Base-by-base conservation (phyloP, 192 early-diverging fungal genomes). In the Globomyces pollinis-pini region DNA sequence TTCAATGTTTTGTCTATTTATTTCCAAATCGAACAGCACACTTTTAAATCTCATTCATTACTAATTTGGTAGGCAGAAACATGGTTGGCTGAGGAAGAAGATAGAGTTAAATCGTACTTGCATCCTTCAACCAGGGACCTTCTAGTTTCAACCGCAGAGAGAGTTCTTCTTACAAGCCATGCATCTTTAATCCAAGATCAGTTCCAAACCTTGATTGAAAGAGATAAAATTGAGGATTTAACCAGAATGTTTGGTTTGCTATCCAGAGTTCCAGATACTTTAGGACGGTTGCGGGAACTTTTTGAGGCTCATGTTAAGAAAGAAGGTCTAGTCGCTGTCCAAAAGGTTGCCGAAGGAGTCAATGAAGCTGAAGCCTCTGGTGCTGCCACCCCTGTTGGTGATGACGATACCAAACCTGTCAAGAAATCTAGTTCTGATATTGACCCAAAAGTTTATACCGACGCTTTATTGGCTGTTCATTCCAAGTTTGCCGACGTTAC, bases 181-280 rank as follows among this genome's bases (percentile, higher is more conserved):
- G 79, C 84, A n/a, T 76, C 83, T 7, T 78, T 73, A 6, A 87
- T 99, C 38, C 88, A 85, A 70, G 84, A 88, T 39, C 91, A 96
- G 69, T 99, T 99, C 72, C 82, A 88, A 62, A 83, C 79, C 30
- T 78, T 99, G 66, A 77, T 99, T 30, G 86, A 88, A 68, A 70
- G 85, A 57, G 89, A 94, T 59, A 88, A 91, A 59, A 76, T 86
- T 59, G 91, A 93, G 32, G 91, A 96, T 67, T 71, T 98, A 34
- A 79, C 74, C 59, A 82, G 91, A 26, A 88, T 98, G 88, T 96
- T 90, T 56, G 72, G 73, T 3, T 79, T 99, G 44, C 62, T 74
- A 12, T 69, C 71, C 21, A 88, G 92, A 9, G 85, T 94, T 41
- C 84, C 85, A n/a, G 81, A 88, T 11, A 86, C 88, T 0, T 75